A percentile compares a stretch with the other conserved stretches of the same genome.
Conservation (phyloP, 2,329 filamentous ascomycete genomes). For the Aspergillus sp. region DNA sequence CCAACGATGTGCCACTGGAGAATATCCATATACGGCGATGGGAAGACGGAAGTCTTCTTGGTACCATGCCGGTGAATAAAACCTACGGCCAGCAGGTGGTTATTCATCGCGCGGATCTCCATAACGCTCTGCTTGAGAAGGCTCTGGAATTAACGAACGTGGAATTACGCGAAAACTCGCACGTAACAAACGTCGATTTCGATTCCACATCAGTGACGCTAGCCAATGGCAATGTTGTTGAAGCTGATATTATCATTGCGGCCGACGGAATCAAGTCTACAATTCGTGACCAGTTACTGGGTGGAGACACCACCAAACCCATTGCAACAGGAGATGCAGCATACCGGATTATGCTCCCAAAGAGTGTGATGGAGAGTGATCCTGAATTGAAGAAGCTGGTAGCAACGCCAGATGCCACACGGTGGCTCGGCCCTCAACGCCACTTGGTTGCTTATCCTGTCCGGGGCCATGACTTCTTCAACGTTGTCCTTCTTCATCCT, state of each 20-base stretch:
- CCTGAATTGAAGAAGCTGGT: conserved; percentile 67
- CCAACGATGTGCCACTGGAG: conserved; percentile 34
- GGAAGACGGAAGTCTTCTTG: conserved; percentile 33
- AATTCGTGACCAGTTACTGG: conserved; percentile 43
- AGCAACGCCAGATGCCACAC: conserved; percentile 65
- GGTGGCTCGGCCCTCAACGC: conserved; percentile 73
- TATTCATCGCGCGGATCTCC: conserved; percentile 38
- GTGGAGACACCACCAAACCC: conserved; percentile 26
- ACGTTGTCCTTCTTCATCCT: conserved; percentile 63
- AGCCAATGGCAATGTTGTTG: conserved; percentile 24
- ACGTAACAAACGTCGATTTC: conserved; percentile 28
- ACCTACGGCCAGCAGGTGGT: conserved; percentile 35
- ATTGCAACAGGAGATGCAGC: conserved; percentile 67
- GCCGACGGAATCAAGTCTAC: conserved; percentile 57
- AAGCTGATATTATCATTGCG: conserved; percentile 52
- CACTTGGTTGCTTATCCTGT: conserved; percentile 81
- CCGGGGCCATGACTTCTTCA: conserved; percentile 64
- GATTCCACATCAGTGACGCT: conserved; percentile 30
- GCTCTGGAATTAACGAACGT: conserved; percentile 32
- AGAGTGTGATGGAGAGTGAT: conserved; percentile 65
- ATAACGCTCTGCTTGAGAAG: conserved; percentile 32
- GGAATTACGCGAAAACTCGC: conserved; percentile 29
- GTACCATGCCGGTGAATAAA: conserved; percentile 36
- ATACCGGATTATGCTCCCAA: conserved; percentile 74
- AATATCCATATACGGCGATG: conserved; percentile 38